Evolutionary conservation across 805 yeast genomes (phyloP).

Genomic region (Saccharomycopsis fermentans): DNA sequence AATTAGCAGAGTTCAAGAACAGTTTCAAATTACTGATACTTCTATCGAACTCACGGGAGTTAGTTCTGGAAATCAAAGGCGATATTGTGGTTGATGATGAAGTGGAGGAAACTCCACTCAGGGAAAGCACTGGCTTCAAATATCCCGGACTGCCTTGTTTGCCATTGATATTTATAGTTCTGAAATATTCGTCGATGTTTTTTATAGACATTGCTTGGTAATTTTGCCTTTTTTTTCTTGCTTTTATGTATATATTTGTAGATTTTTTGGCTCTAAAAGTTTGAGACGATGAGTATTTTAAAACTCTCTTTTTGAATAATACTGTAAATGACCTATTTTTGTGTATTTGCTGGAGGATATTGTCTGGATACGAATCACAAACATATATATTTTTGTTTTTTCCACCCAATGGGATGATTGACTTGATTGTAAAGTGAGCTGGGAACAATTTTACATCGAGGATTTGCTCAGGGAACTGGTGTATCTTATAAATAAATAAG

Average conservation of each 20-base stretch:
- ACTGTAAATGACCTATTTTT: too few species aligned
- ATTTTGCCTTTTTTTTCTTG: not conserved
- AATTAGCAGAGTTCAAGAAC: not conserved
- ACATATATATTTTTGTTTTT: too few species aligned
- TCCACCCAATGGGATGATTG: too few species aligned
- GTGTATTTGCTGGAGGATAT: too few species aligned
- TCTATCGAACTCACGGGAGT: slow-evolving; percentile 10
- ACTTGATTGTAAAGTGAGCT: too few species aligned
- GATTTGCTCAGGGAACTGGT: not conserved
- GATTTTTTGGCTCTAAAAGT: too few species aligned
- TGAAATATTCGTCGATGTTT: not conserved
- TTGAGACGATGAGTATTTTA: too few species aligned
- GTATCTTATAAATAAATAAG: not conserved
- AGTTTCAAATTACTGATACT: not conserved
- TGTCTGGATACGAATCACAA: too few species aligned
- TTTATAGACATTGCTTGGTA: not conserved
- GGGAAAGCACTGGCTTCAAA: not conserved
- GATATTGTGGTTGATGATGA: not conserved
- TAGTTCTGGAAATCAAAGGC: slow-evolving; percentile 12
- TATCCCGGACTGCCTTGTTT: not conserved
- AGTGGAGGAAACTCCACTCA: not conserved
- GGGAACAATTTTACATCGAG: too few species aligned
- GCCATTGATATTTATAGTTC: not conserved
- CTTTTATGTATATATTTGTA: too few species aligned
- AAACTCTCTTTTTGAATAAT: too few species aligned